Conservation (phyloP, 805 yeast species). For the Candida arabinofermentans region DNA sequence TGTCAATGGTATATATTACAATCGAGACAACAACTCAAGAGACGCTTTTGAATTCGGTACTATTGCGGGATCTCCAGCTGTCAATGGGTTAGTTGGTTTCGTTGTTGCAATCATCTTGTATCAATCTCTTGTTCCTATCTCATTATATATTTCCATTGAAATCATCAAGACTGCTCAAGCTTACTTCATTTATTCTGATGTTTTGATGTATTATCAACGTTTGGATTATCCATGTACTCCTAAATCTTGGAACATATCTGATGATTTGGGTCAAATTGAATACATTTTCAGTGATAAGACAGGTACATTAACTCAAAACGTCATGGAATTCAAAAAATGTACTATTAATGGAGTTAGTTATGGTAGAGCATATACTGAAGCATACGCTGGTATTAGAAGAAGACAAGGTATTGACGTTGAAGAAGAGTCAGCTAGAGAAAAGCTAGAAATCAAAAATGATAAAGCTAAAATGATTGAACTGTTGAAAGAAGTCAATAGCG, state of each 20-base stretch:
- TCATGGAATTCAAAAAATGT: conserved; percentile 82
- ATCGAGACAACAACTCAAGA: conserved; percentile 44
- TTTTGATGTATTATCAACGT: conserved; percentile 60
- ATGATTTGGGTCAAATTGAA: conserved; percentile 83
- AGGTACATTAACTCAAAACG: conserved; percentile 78
- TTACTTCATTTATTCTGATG: conserved; percentile 72
- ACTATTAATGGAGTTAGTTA: conserved; percentile 69
- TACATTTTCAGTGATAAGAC: conserved; percentile 83
- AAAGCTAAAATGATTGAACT: conserved; percentile 53
- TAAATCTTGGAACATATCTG: conserved; percentile 80
- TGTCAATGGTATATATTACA: conserved; percentile 65
- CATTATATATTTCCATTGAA: conserved; percentile 77
- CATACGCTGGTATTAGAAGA: conserved; percentile 72
- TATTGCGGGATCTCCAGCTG: conserved; percentile 59
- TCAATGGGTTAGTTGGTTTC: conserved; percentile 67
- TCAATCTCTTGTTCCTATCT: conserved; percentile 79
- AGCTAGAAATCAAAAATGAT: conserved; percentile 52
- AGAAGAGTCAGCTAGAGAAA: conserved; percentile 50
- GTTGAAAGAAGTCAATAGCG: conserved; percentile 34
- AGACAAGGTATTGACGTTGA: conserved; percentile 76
- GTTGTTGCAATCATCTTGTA: conserved; percentile 74
- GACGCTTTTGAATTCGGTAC: conserved; percentile 67
- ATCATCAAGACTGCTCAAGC: conserved; percentile 82
- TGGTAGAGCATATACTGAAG: conserved; percentile 82
- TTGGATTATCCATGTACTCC: conserved; percentile 82